These are phyloP conservation scores for Ogataea saltuana DNA, from an alignment of 805 yeast species.

Conservation along the genomic window DNA sequence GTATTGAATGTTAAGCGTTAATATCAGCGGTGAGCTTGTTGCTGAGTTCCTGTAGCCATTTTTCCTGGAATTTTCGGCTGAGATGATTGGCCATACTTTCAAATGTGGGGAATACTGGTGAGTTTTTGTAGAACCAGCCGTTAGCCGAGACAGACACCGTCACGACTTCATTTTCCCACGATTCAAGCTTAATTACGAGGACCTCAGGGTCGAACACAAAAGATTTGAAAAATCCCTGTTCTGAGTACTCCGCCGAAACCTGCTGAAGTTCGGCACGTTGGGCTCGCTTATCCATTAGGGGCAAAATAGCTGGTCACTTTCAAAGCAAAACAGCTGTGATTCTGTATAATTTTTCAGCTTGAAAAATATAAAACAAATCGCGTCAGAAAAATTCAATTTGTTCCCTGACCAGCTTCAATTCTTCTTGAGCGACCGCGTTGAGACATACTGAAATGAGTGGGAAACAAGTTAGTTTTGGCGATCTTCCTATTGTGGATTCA, in stretches of 20 bases:
- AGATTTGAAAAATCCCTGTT: constrained; percentile 10
- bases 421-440: background rate
- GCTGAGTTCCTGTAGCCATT: constrained; percentile 22
- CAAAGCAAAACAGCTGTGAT: background rate
- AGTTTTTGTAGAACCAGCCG: constrained; percentile 31
- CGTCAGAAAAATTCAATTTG: constrained; percentile 1
- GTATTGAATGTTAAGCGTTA: background rate
- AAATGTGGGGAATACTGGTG: constrained; percentile 30
- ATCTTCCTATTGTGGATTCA: constrained; percentile 22
- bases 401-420: too few species aligned
- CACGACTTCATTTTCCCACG: constrained; percentile 16
- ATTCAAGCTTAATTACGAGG: constrained; percentile 1
- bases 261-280: constrained; percentile 17
- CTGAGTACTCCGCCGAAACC: constrained; percentile 16
- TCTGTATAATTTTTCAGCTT: background rate
- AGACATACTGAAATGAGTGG: constrained; percentile 11
- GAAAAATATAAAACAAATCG: constrained; percentile 1
- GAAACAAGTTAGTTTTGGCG: constrained; percentile 29
- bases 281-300: background rate
- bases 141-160: constrained; percentile 22
- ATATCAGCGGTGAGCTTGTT: constrained; percentile 1
- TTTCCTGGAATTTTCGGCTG: constrained; percentile 16
- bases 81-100: constrained; percentile 28
- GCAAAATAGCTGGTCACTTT: background rate
- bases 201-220: background rate